Conservation (phyloP, 2,329 filamentous ascomycete species). For the Ilyonectria robusta region DNA sequence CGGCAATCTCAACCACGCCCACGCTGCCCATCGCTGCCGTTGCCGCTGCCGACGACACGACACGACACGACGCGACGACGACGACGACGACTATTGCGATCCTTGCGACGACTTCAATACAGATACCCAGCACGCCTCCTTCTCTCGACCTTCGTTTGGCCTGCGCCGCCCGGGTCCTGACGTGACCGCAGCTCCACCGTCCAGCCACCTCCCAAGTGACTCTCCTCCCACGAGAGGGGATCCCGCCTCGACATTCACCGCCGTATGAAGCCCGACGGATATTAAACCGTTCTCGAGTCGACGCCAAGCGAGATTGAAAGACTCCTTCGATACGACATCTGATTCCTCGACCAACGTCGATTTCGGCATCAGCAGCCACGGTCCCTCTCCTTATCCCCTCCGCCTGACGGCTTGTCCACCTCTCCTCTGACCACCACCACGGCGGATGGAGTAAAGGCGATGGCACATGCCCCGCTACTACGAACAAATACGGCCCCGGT, state of each 20-base stretch:
- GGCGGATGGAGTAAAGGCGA: slow-evolving; percentile 63
- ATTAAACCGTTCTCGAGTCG: slow-evolving; percentile 42
- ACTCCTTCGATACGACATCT: slow-evolving; percentile 27
- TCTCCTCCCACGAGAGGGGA: slow-evolving; percentile 24
- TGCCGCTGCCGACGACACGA: slow-evolving; percentile 27
- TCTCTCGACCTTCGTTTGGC: slow-evolving; percentile 6
- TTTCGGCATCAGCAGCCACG: slow-evolving; percentile 24
- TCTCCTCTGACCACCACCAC: slow-evolving; percentile 26
- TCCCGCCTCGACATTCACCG: slow-evolving; percentile 39
- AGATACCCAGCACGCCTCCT: slow-evolving; percentile 16
- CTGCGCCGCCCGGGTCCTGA: slow-evolving; percentile 16
- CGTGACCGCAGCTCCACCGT: slow-evolving; percentile 27
- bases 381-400: slow-evolving; percentile 30
- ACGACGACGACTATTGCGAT: slow-evolving; percentile 8
- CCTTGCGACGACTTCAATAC: slow-evolving; percentile 24
- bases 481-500: slow-evolving; percentile 72
- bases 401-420: slow-evolving; percentile 29
- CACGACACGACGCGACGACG: slow-evolving; percentile 23
- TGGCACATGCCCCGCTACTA: slow-evolving; percentile 73
- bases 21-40: slow-evolving; percentile 38
- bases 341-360: slow-evolving; percentile 14
- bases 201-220: slow-evolving; percentile 39
- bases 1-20: slow-evolving; percentile 33
- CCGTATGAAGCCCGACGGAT: slow-evolving; percentile 45
- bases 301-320: slow-evolving; percentile 40